Percentiles rank a stretch among this genome's conserved stretches.
phyloP scores from a whole-genome alignment of 108 stramenopile genomes.

The Nitzschia putrida region DNA sequence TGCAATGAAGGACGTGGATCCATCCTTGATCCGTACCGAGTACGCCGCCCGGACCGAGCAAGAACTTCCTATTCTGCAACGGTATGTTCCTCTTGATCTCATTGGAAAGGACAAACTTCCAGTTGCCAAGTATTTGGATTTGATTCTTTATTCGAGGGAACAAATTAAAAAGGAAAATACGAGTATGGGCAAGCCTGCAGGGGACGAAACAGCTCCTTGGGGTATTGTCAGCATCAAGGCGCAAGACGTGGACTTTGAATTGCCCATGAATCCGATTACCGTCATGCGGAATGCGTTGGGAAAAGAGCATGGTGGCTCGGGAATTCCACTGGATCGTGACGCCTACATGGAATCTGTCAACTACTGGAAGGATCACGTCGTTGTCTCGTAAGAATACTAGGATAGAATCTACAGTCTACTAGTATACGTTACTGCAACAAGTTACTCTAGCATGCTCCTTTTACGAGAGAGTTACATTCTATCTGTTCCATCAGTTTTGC shows the following conservation, averaged over 20 bases:
- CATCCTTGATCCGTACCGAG: constrained; percentile 70
- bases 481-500: background rate
- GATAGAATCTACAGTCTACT: too few species aligned
- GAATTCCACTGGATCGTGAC: constrained; percentile 73
- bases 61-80: constrained; percentile 88
- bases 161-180: constrained; percentile 87
- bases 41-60: constrained; percentile 91
- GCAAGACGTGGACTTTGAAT: constrained; percentile 86
- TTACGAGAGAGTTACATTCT: background rate
- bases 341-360: constrained; percentile 80
- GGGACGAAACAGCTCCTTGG: constrained; percentile 81
- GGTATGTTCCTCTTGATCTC: constrained; percentile 72
- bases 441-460: background rate
- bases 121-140: constrained; percentile 85
- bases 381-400: constrained; percentile 27
- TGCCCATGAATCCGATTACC: constrained; percentile 91
- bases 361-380: constrained; percentile 88
- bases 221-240: constrained; percentile 97
- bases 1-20: constrained; percentile 81
- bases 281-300: constrained; percentile 98
- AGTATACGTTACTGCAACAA: too few species aligned
- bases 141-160: constrained; percentile 93
- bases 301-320: constrained; percentile 90
- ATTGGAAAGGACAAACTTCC: constrained; percentile 56
- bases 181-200: constrained; percentile 74